Evolutionary conservation across 2,329 filamentous ascomycete species (phyloP), one percentile per base, ranked within the genome.

Genomic region (Iodosphaeria phyllophila): DNA sequence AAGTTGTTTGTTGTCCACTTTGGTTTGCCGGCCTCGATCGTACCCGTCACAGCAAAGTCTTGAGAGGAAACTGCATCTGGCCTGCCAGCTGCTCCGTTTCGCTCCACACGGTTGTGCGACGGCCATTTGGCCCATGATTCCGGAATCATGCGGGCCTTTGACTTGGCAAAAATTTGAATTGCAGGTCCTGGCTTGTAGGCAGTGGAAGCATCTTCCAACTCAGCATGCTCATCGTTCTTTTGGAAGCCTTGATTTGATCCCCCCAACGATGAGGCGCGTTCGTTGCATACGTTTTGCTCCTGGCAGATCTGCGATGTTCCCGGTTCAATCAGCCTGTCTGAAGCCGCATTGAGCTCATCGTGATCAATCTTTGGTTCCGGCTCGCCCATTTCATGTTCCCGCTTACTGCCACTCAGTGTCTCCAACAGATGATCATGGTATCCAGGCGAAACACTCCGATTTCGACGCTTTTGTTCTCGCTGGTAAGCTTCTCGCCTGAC

Each of bases 71-170:
- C 40, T 11, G 23, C 33, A 24, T 46, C 41, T 14, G 26, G 29
- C 14, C 31, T 24, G 11, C 39, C 36, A 18, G 43, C 43, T n/a
- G 35, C 26, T 9, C 37, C 37, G 16, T 34, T 36, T 26, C 43
- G 39, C 26, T 41, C 33, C 5, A 32, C 25, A 3, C 42, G 41
- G 24, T 39, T 40, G 29, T 43, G 39, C 5, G 42, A 47, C 11
- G 43, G 42, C 43, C 43, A 47, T 25, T 35, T 45, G 15, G 43
- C 41, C 43, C 43, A 47, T 6, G 42, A 41, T 22, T 32, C 34
- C 8, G 42, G 42, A 16, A 41, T 39, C 8, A 33, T 41, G 14
- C 30, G 28, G 13, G 26, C 20, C 17, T 24, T 27, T 17, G 14
- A 25, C 13, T 29, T 13, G 18, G 22, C 12, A 22, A 23, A 22